Evolutionary conservation across 208 protist species (phyloP), one percentile per base, ranked within the genome.

Genomic region (Trypanosoma cruzi): DNA sequence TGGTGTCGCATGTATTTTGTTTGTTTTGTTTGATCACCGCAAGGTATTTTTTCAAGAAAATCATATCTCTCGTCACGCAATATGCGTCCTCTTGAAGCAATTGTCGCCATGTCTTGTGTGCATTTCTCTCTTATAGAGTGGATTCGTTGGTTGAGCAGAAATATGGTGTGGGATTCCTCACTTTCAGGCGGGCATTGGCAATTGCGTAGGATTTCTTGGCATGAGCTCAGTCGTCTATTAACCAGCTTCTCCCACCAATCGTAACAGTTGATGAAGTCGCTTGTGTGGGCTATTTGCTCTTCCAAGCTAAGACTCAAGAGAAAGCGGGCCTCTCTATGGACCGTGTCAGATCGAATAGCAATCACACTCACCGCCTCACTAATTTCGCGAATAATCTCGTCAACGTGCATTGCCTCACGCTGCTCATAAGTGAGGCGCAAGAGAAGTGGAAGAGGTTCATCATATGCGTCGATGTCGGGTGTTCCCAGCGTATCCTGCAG

Each of bases 1-100:
- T n/a, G n/a, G n/a, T n/a, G n/a, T n/a, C n/a, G n/a, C n/a, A n/a
- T 44, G 5, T 46, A 28, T 68, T 68, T 56, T 60, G 24, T 37
- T 70, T 2, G 20, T 37, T 0, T 62, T 42, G 64, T 4, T 61
- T 14, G 16, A 4, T 18, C n/a, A 18, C 48, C 42, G 0, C 34
- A 20, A 1, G 52, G 52, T 2, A 84, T 22, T 2, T 56, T 55
- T 18, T 70, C 50, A 3, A 92, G 71, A 22, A 81, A 32, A 62
- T 88, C 86, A 61, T 88, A 89, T 31, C 69, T 68, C 67, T 89
- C 83, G 24, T 89, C 86, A 44, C 69, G 56, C 4, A 92, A 70
- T 31, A 85, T 62, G 0, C 73, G 68, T n/a, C 82, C 81, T 46
- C 68, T 73, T 14, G 80, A 75, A 20, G 79, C 77, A 4, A 88